These are phyloP conservation scores for Skeletonema marinoi DNA, from an alignment of 108 stramenopile genomes.

Conservation along the genomic window DNA sequence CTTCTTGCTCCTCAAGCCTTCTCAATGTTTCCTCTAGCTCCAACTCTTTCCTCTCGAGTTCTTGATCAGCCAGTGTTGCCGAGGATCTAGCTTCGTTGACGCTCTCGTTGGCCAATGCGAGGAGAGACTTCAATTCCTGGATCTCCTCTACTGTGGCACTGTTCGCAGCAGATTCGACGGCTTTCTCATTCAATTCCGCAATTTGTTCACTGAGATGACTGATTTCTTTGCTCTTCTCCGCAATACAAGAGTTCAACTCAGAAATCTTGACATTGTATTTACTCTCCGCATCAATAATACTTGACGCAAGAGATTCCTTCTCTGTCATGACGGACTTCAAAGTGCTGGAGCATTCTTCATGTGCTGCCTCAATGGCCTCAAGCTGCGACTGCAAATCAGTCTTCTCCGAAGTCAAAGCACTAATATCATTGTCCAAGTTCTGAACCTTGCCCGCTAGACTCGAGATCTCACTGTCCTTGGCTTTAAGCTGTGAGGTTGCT, in stretches of 20 bases:
- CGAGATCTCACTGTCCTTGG: slow-evolving; percentile 18
- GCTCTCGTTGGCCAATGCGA: slow-evolving; percentile 57
- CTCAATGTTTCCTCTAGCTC: slow-evolving; percentile 48
- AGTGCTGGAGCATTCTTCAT: slow-evolving; percentile 5
- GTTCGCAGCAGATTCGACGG: slow-evolving; percentile 1
- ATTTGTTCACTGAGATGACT: slow-evolving; percentile 3
- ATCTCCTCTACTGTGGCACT: slow-evolving; percentile 46
- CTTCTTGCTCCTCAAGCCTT: slow-evolving; percentile 37
- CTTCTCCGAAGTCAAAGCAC: slow-evolving; percentile 1
- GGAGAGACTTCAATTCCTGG: slow-evolving; percentile 61
- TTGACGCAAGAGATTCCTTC: background rate
- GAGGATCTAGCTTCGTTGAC: slow-evolving; percentile 64
- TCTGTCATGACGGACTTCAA: background rate
- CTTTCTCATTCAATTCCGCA: background rate
- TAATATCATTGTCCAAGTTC: slow-evolving; percentile 2
- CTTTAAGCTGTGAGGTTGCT: slow-evolving; percentile 29
- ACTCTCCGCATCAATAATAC: slow-evolving; percentile 6
- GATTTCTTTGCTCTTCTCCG: slow-evolving; percentile 8
- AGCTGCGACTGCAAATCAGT: slow-evolving; percentile 12
- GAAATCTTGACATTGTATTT: slow-evolving; percentile 1
- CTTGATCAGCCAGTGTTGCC: slow-evolving; percentile 41
- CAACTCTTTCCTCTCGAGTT: slow-evolving; percentile 41
- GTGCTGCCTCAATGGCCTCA: slow-evolving; percentile 6
- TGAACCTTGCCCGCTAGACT: slow-evolving; percentile 3
- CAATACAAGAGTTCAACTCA: slow-evolving; percentile 1